Conservation (phyloP, 345 rosid species). For the Bruguiera parviflora region DNA sequence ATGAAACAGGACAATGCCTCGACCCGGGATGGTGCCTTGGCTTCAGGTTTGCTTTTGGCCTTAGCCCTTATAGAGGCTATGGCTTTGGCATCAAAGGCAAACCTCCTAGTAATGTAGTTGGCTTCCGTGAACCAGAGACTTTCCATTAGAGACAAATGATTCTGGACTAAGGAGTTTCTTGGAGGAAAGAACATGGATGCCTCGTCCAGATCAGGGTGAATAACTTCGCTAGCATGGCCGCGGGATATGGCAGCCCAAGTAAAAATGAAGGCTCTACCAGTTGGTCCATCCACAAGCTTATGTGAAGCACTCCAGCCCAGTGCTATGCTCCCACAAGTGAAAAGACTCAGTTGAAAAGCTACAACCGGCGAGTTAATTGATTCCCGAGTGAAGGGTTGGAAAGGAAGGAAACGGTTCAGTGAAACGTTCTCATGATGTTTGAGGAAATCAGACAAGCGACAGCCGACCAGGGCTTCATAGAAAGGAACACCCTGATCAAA, state of each 20-base stretch:
- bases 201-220: conserved; percentile 1
- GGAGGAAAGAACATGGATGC: conserved; percentile 16
- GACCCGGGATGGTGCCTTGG: conserved; percentile 4
- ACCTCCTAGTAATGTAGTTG: conserved; percentile 16
- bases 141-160: conserved; percentile 18
- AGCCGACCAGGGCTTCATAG: conserved; percentile 2
- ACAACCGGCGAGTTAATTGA: background rate
- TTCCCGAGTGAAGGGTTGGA: conserved; percentile 14
- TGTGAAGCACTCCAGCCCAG: conserved; percentile 10
- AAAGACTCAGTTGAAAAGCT: conserved; percentile 11
- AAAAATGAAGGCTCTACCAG: background rate
- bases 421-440: conserved; percentile 9
- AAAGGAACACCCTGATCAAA: conserved; percentile 25
- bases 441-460: conserved; percentile 16
- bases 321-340: conserved; percentile 20
- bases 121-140: conserved; percentile 20
- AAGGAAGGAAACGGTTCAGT: conserved; percentile 18
- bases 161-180: conserved; percentile 7
- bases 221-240: background rate
- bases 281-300: conserved; percentile 17
- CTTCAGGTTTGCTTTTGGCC: background rate
- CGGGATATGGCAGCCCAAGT: conserved; percentile 16
- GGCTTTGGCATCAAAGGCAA: conserved; percentile 15
- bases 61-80: conserved; percentile 1
- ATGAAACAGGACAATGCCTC: conserved; percentile 23